These are phyloP conservation scores for Tricholoma furcatifolium DNA, from an alignment of 768 basidiomycete species.

Conservation along the genomic window DNA sequence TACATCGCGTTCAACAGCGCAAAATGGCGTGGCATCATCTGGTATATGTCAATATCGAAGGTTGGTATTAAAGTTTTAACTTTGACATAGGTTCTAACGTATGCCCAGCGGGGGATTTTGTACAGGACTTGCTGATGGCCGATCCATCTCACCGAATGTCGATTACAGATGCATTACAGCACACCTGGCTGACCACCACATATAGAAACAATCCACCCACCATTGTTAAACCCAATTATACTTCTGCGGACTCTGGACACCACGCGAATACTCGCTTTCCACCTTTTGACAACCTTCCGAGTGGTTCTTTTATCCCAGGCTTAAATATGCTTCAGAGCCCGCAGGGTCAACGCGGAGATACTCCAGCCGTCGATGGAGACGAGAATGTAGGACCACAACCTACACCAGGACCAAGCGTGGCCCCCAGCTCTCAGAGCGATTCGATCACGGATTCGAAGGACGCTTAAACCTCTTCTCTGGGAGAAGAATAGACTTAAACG, in stretches of 20 bases:
- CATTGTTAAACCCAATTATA: neutral
- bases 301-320: neutral
- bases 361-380: no score
- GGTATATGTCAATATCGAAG: conserved; percentile 36
- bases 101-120: conserved; percentile 57
- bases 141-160: conserved; percentile 71
- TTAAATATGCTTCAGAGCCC: neutral
- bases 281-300: conserved; percentile 8
- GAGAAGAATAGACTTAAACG: no score
- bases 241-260: conserved; percentile 25
- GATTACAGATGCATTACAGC: conserved; percentile 60
- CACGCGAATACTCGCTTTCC: conserved; percentile 25
- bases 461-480: no score
- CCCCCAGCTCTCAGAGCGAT: no score
- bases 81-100: neutral
- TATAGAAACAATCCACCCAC: neutral
- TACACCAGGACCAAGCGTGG: no score
- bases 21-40: conserved; percentile 62
- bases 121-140: conserved; percentile 58
- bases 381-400: no score
- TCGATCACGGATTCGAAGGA: no score
- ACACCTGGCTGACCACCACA: conserved; percentile 66
- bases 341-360: neutral
- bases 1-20: conserved; percentile 55
- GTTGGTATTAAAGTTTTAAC: conserved; percentile 32